Percentiles rank a stretch among this genome's conserved stretches.
Conservation (phyloP, 768 basidiomycete species). For the Mrakia frigida region DNA sequence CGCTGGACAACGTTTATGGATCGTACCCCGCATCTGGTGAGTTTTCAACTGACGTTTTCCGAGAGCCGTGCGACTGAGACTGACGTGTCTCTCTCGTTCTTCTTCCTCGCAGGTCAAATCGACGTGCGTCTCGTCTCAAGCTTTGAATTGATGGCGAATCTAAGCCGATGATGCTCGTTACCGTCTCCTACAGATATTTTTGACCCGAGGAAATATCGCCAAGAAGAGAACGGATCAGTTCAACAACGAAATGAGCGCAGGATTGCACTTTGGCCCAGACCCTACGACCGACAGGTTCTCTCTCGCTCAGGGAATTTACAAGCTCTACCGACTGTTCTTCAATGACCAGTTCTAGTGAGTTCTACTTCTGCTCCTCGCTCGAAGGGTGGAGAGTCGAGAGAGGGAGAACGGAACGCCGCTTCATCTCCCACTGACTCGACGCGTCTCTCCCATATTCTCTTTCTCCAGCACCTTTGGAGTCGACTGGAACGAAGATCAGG, state of each 20-base stretch:
- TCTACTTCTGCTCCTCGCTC: too few species aligned
- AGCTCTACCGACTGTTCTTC: constrained; percentile 58
- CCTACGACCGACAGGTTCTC: constrained; percentile 57
- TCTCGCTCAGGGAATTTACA: constrained; percentile 73
- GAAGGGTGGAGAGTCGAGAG: too few species aligned
- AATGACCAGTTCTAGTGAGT: constrained; percentile 56
- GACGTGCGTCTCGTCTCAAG: constrained; percentile 6
- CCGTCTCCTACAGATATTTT: constrained; percentile 50
- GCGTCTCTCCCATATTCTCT: too few species aligned
- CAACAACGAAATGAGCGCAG: constrained; percentile 52
- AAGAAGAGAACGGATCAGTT: constrained; percentile 51
- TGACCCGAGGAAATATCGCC: constrained; percentile 56
- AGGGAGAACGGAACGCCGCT: too few species aligned
- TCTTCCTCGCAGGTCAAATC: not conserved
- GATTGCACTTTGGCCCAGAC: constrained; percentile 59
- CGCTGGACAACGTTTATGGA: constrained; percentile 13
- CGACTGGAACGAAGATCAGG: constrained; percentile 21
- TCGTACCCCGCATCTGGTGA: constrained; percentile 23
- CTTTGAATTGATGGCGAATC: not conserved
- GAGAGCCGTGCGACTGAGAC: too few species aligned
- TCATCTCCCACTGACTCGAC: too few species aligned
- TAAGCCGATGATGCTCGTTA: not conserved
- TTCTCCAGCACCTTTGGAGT: constrained; percentile 21
- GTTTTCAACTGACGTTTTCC: too few species aligned
- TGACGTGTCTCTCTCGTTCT: too few species aligned